Evolutionary conservation across 2,329 filamentous ascomycete species (phyloP).

Genomic region (Aspergillus sp.): DNA sequence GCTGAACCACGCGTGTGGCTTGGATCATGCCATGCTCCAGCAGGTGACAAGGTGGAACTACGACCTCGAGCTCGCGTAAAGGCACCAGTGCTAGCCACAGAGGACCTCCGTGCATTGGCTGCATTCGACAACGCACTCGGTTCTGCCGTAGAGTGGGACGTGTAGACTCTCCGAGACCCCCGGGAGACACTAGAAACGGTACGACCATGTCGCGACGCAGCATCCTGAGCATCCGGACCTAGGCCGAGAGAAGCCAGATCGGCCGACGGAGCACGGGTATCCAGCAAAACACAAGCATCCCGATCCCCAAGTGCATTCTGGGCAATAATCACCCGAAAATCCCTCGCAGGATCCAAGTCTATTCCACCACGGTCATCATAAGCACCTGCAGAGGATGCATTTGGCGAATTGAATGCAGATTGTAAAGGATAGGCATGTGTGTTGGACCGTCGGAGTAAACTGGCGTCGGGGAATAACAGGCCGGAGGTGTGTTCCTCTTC

Average conservation of each 20-base stretch:
- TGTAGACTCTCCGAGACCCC: slow-evolving; percentile 25
- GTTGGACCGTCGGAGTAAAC: slow-evolving; percentile 35
- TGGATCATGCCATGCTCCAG: slow-evolving; percentile 24
- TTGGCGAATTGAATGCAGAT: slow-evolving; percentile 38
- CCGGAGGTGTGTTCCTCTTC: slow-evolving; percentile 45
- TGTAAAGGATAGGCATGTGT: slow-evolving; percentile 36
- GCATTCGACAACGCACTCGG: slow-evolving; percentile 26
- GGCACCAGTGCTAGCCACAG: slow-evolving; percentile 29
- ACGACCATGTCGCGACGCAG: slow-evolving; percentile 28
- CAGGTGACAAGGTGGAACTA: slow-evolving; percentile 39
- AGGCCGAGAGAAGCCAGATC: slow-evolving; percentile 26
- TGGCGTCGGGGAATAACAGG: slow-evolving; percentile 42
- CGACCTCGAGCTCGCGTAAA: slow-evolving; percentile 38
- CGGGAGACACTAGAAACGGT: slow-evolving; percentile 33
- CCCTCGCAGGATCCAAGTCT: slow-evolving; percentile 38
- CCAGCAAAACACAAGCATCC: slow-evolving; percentile 41
- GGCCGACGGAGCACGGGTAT: slow-evolving; percentile 29
- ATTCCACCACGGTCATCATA: slow-evolving; percentile 44
- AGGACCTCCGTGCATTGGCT: slow-evolving; percentile 26
- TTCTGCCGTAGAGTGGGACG: slow-evolving; percentile 30
- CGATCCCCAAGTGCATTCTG: slow-evolving; percentile 44
- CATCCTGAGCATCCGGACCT: slow-evolving; percentile 27
- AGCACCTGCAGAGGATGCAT: slow-evolving; percentile 35
- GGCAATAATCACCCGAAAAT: slow-evolving; percentile 42
- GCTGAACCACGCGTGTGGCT: slow-evolving; percentile 32